Percentiles rank a stretch among this genome's conserved stretches.
Conservation (phyloP, 495 filamentous ascomycete species). For the Penicillium samsonianum region DNA sequence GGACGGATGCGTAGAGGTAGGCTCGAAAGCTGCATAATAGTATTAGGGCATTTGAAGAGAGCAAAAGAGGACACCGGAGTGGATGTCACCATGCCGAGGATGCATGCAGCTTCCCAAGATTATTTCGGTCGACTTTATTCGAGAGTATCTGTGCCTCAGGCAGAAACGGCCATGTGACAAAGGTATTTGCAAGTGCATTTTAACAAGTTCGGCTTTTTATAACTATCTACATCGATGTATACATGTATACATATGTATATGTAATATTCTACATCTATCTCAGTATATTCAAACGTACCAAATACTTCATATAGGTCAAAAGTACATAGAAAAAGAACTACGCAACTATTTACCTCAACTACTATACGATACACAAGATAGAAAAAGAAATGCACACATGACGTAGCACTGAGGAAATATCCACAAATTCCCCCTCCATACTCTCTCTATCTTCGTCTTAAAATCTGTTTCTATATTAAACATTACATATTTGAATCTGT, state of each 20-base stretch:
- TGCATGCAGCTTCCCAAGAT: constrained; percentile 12
- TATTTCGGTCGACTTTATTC: constrained; percentile 17
- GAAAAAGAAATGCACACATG: constrained; percentile 5
- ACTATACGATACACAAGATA: neutral
- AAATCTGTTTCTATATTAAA: neutral
- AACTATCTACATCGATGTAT: no score
- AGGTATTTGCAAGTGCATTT: neutral
- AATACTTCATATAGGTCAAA: no score
- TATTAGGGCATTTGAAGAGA: constrained; percentile 18
- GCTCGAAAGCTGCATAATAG: constrained; percentile 32
- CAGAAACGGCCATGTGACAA: constrained; percentile 8
- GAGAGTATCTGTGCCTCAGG: constrained; percentile 4
- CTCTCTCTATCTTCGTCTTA: neutral
- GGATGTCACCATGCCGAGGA: constrained; percentile 15
- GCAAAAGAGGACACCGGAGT: constrained; percentile 6
- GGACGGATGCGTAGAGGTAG: constrained; percentile 17
- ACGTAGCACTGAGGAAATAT: constrained; percentile 13
- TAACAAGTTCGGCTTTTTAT: neutral
- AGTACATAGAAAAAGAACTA: no score
- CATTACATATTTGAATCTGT: neutral
- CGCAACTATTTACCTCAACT: no score
- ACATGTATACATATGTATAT: no score
- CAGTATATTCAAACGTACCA: no score
- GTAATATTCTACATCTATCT: no score
- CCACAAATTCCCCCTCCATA: constrained; percentile 1